Conservation (phyloP, 805 yeast species). For the Komagataella phaffii region DNA sequence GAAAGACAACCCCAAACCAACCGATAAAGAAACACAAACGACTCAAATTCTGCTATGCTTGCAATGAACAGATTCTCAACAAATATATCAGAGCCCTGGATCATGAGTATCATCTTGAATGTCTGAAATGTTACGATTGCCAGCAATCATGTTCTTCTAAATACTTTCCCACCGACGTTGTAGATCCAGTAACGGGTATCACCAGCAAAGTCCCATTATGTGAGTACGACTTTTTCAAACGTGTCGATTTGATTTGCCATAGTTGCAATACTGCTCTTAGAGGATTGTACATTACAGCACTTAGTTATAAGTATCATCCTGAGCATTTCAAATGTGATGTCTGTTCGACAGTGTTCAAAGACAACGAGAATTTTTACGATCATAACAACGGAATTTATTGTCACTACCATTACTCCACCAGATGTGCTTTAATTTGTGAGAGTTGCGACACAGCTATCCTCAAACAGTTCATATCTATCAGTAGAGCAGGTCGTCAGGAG, state of each 20-base stretch:
- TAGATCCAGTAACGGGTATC: conserved; percentile 12
- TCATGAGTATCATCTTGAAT: conserved; percentile 69
- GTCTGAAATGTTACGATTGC: conserved; percentile 83
- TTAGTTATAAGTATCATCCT: conserved; percentile 83
- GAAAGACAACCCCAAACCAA: neutral
- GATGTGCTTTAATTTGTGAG: conserved; percentile 80
- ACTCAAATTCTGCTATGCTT: conserved; percentile 33
- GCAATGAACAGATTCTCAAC: conserved; percentile 43
- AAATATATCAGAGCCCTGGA: conserved; percentile 80
- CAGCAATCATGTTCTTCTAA: conserved; percentile 68
- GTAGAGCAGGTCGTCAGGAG: conserved; percentile 80
- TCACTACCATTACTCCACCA: conserved; percentile 81
- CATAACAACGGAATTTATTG: conserved; percentile 76
- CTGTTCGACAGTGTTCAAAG: conserved; percentile 79
- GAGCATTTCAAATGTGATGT: conserved; percentile 91
- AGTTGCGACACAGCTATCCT: conserved; percentile 88
- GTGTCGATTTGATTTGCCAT: conserved; percentile 74
- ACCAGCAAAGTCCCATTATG: conserved; percentile 53
- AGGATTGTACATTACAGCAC: conserved; percentile 89
- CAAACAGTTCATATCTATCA: conserved; percentile 88
- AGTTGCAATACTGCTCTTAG: conserved; percentile 77
- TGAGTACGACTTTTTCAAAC: conserved; percentile 83
- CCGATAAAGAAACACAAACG: neutral
- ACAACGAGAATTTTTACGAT: conserved; percentile 78
- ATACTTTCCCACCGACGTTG: conserved; percentile 68